Base-by-base conservation (phyloP, 306 rosid species). In the Cyclanthera cordifolia region DNA sequence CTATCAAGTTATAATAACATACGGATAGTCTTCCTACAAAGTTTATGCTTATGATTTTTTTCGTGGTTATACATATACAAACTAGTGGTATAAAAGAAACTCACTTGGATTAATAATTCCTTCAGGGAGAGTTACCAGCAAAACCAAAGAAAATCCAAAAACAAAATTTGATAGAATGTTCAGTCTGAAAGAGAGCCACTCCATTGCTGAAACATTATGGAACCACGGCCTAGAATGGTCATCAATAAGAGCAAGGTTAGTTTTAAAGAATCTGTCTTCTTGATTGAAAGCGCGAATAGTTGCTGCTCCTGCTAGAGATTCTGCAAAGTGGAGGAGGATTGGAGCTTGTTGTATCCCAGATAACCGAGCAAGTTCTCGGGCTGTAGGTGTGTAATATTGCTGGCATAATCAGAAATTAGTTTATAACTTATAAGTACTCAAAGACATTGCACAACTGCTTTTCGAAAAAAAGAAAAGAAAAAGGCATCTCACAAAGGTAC, bases 131-230 rank as follows among this genome's bases (percentile, higher is more conserved):
- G 83, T 82, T 46, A 93, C 96, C 10, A 93, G 80, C 82, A 93
- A 70, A 72, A 93, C 84, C 71, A 90, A 73, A 10, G 94, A 89
- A 81, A 86, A 90, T 75, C 95, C 96, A 56, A 93, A 93, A 57
- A 93, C 94, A 69, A 93, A 93, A 77, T 93, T 93, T 43, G 98
- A 89, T 13, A 93, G 86, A 28, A 93, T 32, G 75, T 93, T 93
- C 69, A 93, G 74, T 78, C 98, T 85, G 85, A 77, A 93, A 66
- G 95, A 93, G 23, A 89, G 93, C 98, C 98, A 93, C 73, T 93
- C 98, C 98, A 93, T 89, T 20, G 94, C 96, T 28, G 98, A 85
- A 16, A 84, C 80, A 53, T 87, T 93, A 67, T 93, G 96, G 76
- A 93, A 89, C 98, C 98, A 93, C 21, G 98, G 98, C 71, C 82